These are phyloP conservation scores for Xylaria castorea DNA, from an alignment of 495 filamentous ascomycete species.

Conservation along the genomic window DNA sequence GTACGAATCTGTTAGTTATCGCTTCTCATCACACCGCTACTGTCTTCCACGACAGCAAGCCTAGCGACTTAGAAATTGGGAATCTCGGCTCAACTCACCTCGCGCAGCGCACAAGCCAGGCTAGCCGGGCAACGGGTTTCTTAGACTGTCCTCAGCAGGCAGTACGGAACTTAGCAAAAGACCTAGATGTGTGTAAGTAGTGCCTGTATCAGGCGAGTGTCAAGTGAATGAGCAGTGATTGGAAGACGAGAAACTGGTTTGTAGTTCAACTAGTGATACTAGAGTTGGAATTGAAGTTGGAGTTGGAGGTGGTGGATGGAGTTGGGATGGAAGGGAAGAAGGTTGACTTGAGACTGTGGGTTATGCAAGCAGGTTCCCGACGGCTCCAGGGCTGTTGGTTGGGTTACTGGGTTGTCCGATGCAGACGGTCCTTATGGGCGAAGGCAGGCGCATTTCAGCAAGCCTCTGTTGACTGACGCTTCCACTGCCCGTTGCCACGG, in stretches of 20 bases:
- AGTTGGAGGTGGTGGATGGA: slow-evolving; percentile 4
- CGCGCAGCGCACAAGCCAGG: slow-evolving; percentile 78
- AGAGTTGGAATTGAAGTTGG: not conserved
- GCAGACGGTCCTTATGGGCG: slow-evolving; percentile 6
- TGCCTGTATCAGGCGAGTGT: slow-evolving; percentile 21
- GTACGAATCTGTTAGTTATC: slow-evolving; percentile 30
- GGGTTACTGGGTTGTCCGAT: not conserved
- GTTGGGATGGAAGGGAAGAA: slow-evolving; percentile 14
- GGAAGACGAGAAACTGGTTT: not conserved
- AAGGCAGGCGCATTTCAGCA: slow-evolving; percentile 18
- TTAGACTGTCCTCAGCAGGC: slow-evolving; percentile 53
- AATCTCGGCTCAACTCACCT: slow-evolving; percentile 54
- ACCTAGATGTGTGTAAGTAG: slow-evolving; percentile 40
- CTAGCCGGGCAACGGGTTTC: slow-evolving; percentile 62
- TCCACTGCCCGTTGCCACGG: slow-evolving; percentile 22
- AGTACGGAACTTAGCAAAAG: slow-evolving; percentile 44
- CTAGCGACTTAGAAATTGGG: not conserved
- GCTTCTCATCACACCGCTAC: slow-evolving; percentile 28
- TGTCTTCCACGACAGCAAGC: slow-evolving; percentile 23
- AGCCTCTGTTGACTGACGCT: slow-evolving; percentile 24
- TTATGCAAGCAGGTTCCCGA: slow-evolving; percentile 10
- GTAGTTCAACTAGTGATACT: not conserved
- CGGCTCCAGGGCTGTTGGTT: not conserved
- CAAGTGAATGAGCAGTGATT: not conserved
- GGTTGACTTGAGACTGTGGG: slow-evolving; percentile 7